A percentile compares a stretch with the other conserved stretches of the same genome.
Evolutionary conservation across 225 moss, liverwort and hornwort species (phyloP).

Genomic region (Climacium dendroides): DNA sequence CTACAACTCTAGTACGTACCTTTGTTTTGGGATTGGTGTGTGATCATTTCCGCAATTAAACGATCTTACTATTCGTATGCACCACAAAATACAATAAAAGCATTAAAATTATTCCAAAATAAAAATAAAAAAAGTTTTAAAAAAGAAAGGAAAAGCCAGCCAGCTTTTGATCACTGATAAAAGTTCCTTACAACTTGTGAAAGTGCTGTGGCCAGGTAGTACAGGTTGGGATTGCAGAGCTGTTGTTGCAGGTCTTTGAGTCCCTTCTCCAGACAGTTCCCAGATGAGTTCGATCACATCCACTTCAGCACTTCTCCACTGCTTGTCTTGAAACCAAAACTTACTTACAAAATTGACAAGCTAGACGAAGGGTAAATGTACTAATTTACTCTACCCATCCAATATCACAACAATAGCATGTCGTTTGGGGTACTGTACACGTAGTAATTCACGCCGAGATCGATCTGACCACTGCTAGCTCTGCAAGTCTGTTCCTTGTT

Average conservation of each 20-base stretch:
- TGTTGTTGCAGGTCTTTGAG: not conserved
- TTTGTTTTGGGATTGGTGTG: not conserved
- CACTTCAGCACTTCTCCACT: not conserved
- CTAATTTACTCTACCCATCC: not conserved
- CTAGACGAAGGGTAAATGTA: not conserved
- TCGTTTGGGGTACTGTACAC: not conserved
- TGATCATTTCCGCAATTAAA: not conserved
- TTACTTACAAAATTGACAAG: not conserved
- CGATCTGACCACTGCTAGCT: not conserved
- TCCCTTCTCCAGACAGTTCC: not conserved
- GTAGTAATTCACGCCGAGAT: not conserved
- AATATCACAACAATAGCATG: not conserved
- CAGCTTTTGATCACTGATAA: not conserved
- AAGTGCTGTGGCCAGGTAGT: not conserved
- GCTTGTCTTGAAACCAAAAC: not conserved
- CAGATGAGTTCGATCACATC: not conserved
- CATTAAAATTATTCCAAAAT: too few species aligned
- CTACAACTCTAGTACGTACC: not conserved
- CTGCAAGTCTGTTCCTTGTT: not conserved
- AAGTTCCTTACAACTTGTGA: not conserved
- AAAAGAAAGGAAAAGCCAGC: not conserved
- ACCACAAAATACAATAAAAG: not conserved
- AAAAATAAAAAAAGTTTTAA: fast-evolving
- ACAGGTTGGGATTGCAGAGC: not conserved
- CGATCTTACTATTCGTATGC: not conserved